Conservation (phyloP, 1,139 yeast species). For the Protomyces gravidus region DNA sequence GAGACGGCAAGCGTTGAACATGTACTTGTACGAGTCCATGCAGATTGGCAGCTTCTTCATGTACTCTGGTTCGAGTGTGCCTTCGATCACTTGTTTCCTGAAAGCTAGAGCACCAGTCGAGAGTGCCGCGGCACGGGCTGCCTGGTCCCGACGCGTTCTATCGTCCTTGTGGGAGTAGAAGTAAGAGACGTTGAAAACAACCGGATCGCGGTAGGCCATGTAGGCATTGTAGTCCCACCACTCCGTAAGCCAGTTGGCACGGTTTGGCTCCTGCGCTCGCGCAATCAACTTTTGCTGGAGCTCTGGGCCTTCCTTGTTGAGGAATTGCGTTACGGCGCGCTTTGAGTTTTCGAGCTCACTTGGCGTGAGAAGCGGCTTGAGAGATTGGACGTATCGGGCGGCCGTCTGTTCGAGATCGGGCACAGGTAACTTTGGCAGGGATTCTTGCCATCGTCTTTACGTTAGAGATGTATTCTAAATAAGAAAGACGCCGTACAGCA, state of each 20-base stretch:
- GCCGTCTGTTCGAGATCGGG: constrained; percentile 75
- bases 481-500: constrained; percentile 9
- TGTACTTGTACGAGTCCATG: constrained; percentile 86
- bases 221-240: constrained; percentile 97
- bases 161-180: constrained; percentile 78
- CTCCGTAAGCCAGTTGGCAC: constrained; percentile 82
- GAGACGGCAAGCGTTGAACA: constrained; percentile 86
- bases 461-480: neutral
- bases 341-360: constrained; percentile 57
- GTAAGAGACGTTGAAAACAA: constrained; percentile 88
- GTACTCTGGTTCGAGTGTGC: constrained; percentile 62
- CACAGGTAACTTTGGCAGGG: constrained; percentile 81
- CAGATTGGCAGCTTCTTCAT: constrained; percentile 79
- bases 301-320: constrained; percentile 58
- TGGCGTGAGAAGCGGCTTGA: constrained; percentile 62
- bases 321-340: constrained; percentile 61
- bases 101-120: constrained; percentile 44
- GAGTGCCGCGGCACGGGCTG: constrained; percentile 68
- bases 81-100: constrained; percentile 42
- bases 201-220: constrained; percentile 85
- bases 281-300: constrained; percentile 64
- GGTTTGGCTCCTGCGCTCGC: constrained; percentile 53
- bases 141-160: constrained; percentile 56
- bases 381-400: constrained; percentile 61
- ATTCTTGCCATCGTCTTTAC: constrained; percentile 55